phyloP scores from a whole-genome alignment of 805 yeast genomes.

The Blastobotrys chiropterorum region DNA sequence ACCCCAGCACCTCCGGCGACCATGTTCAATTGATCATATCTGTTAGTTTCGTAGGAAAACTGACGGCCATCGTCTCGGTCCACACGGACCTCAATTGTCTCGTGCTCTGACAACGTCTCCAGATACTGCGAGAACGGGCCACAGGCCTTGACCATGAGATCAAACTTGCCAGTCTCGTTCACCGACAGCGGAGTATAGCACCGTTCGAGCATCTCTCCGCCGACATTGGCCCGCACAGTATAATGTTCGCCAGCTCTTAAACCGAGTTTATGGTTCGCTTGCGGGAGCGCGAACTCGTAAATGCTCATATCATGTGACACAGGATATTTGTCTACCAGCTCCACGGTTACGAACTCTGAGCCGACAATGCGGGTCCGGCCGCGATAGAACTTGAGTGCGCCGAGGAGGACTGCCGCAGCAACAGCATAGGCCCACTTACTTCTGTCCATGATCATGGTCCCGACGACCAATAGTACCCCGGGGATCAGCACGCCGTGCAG shows the following conservation, averaged over 20 bases:
- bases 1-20: constrained; percentile 96
- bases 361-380: constrained; percentile 27
- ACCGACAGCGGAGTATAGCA: constrained; percentile 87
- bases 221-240: constrained; percentile 65
- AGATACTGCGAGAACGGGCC: constrained; percentile 80
- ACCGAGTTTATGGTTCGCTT: constrained; percentile 67
- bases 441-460: constrained; percentile 24
- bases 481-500: constrained; percentile 31
- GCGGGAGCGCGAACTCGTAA: constrained; percentile 75
- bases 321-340: no score
- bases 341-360: no score
- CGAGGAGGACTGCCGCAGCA: constrained; percentile 19
- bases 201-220: constrained; percentile 75
- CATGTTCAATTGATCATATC: constrained; percentile 72
- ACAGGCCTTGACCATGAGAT: constrained; percentile 69
- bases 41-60: constrained; percentile 75
- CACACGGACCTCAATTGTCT: constrained; percentile 53
- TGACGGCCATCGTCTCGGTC: no score
- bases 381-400: constrained; percentile 23
- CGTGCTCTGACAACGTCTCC: constrained; percentile 70
- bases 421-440: constrained; percentile 21
- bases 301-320: no score
- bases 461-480: constrained; percentile 23
- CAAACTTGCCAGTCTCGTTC: constrained; percentile 71
- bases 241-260: constrained; percentile 94